Percentiles rank a stretch among this genome's conserved stretches.
These are phyloP conservation scores for Aphanocladium album DNA, from an alignment of 2,329 filamentous ascomycete genomes.

Conservation along the genomic window DNA sequence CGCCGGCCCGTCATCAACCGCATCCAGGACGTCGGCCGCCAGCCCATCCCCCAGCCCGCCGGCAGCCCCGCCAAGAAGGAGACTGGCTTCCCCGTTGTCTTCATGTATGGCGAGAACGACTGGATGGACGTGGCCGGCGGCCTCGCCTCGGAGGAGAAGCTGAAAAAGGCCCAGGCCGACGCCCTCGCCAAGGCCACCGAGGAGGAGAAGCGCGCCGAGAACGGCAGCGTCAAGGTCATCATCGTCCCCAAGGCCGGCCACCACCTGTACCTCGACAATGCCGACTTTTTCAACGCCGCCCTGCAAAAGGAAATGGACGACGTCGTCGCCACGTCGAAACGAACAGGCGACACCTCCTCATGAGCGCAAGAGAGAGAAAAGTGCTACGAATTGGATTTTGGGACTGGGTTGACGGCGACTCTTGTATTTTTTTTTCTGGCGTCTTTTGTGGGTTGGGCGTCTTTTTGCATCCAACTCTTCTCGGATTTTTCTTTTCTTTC, in stretches of 20 bases:
- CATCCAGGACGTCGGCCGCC: conserved; percentile 82
- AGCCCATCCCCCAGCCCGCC: conserved; percentile 39
- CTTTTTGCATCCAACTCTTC: background rate
- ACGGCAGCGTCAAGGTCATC: conserved; percentile 76
- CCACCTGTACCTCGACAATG: conserved; percentile 56
- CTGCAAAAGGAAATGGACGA: conserved; percentile 51
- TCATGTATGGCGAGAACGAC: conserved; percentile 97
- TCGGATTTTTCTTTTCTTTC: background rate
- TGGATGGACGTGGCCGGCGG: conserved; percentile 98
- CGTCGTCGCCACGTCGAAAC: conserved; percentile 30
- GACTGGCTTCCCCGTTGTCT: conserved; percentile 73
- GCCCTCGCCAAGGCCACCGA: conserved; percentile 56
- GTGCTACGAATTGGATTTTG: too few species aligned
- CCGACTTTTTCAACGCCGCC: conserved; percentile 51
- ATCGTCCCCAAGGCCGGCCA: conserved; percentile 62
- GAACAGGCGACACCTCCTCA: background rate
- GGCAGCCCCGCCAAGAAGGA: conserved; percentile 32
- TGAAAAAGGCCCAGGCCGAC: conserved; percentile 61
- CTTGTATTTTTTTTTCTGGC: background rate
- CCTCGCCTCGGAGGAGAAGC: conserved; percentile 70
- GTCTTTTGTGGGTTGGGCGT: background rate
- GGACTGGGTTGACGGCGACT: background rate
- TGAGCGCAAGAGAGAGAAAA: background rate
- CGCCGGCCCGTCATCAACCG: conserved; percentile 80
- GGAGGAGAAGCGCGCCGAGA: conserved; percentile 67